Percentiles rank a stretch among this genome's conserved stretches.
phyloP scores from a whole-genome alignment of 1,284 basidiomycete genomes.

The Microbotryomycetes sp. region DNA sequence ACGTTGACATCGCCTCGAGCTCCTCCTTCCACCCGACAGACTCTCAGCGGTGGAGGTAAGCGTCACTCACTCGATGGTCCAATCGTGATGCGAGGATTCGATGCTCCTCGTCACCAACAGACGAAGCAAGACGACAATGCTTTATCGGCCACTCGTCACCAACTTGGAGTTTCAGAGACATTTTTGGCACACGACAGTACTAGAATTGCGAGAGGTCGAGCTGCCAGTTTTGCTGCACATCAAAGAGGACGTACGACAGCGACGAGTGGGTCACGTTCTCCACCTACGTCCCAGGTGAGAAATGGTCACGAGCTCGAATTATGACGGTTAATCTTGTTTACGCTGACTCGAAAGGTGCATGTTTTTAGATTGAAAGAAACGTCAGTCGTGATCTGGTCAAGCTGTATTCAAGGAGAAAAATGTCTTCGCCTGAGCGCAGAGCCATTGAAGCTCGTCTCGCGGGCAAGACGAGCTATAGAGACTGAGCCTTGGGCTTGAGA shows the following conservation, averaged over 20 bases:
- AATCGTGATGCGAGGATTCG: neutral
- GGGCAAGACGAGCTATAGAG: no score
- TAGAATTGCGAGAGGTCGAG: neutral
- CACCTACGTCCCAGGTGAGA: no score
- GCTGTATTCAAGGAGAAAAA: neutral
- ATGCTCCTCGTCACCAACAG: neutral
- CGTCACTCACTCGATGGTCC: neutral
- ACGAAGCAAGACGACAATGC: neutral
- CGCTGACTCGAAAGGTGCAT: no score
- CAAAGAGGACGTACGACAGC: no score
- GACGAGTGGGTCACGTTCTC: no score
- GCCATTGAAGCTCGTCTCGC: neutral
- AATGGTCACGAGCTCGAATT: no score
- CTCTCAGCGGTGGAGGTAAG: no score
- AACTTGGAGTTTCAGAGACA: neutral
- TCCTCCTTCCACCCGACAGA: neutral
- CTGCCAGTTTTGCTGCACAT: neutral
- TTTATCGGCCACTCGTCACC: no score
- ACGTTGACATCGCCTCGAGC: neutral
- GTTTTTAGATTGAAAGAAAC: neutral
- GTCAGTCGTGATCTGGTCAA: neutral
- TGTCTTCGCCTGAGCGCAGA: neutral
- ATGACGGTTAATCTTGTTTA: no score
- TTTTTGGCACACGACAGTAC: neutral
- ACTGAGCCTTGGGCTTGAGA: no score